Evolutionary conservation across 1,284 basidiomycete species (phyloP), one percentile per base, ranked within the genome.

Genomic region (Heliocybe sulcata): DNA sequence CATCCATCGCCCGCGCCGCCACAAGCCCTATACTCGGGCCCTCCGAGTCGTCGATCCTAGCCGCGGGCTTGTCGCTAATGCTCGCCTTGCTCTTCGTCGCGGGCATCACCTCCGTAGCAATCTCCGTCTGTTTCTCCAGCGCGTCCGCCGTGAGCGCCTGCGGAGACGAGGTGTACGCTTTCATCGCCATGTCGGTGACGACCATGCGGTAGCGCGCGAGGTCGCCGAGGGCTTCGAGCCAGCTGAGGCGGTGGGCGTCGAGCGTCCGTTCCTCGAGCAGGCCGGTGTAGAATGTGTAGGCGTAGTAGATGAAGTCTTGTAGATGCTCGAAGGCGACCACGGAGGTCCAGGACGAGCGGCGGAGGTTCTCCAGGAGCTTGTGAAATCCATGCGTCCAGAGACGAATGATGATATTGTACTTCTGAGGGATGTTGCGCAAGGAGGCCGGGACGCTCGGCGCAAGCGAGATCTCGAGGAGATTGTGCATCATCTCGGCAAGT

Each of bases 201-300:
- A 90, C 88, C 92, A 98, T 96, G 51, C 92, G 82, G 67, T 97
- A 98, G 26, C 95, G 79, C 0, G 96, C 94, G 31, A 99, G 80
- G 70, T 98, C 95, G 23, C 96, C 96, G 12, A 99, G 83, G 3
- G 94, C 93, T 68, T 99, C 95, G 53, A 98, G 84, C 94, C 96
- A 99, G 1, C 86, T 85, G 1, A 82, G 77, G 56, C 87, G 84
- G 74, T 95, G 95, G 9, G 73, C 70, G 11, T 69, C 70, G 53
- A 98, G 80, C 1, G 75, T 79, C 19, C 83, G 83, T 64, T 95
- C 89, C 65, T 98, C 96, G 54, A 94, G 77, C 6, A 99, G 79
- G 47, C 87, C 85, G 0, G 93, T 89, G 73, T 98, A 98, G 65
- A 95, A 96, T 0, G 85, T 86, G 69, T 99, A 99, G 0, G 95